Evolutionary conservation across 1,139 yeast species (phyloP).

Genomic region (Saccharomyces hybrid): DNA sequence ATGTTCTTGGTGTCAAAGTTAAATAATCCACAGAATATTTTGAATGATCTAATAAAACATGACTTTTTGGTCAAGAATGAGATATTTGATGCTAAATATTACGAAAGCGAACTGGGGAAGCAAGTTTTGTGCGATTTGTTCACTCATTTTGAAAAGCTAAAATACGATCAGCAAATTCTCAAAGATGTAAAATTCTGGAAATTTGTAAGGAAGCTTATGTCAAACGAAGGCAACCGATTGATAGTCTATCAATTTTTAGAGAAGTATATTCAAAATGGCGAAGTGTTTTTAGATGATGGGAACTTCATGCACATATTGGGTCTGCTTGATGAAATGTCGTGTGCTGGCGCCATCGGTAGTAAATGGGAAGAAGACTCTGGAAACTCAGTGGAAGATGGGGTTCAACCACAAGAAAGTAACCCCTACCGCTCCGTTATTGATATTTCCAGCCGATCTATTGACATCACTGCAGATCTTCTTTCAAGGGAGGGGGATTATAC

Average conservation of each 20-base stretch:
- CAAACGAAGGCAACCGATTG: conserved; percentile 45
- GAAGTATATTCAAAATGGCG: conserved; percentile 36
- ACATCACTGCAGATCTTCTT: conserved; percentile 47
- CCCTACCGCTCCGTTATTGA: conserved; percentile 49
- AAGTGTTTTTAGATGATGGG: conserved; percentile 37
- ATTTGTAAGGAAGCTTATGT: conserved; percentile 48
- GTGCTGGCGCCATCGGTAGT: conserved; percentile 74
- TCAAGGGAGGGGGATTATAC: conserved; percentile 12
- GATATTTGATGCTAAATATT: conserved; percentile 22
- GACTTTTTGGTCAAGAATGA: conserved; percentile 23
- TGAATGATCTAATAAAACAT: conserved; percentile 17
- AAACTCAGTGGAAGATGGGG: conserved; percentile 37
- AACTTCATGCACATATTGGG: conserved; percentile 64
- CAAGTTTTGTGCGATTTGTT: conserved; percentile 50
- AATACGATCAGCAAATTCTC: conserved; percentile 40
- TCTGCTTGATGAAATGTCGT: conserved; percentile 69
- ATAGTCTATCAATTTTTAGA: conserved; percentile 46
- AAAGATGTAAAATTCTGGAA: conserved; percentile 57
- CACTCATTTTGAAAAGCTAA: conserved; percentile 42
- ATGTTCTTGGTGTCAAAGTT: conserved; percentile 28
- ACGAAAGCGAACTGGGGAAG: conserved; percentile 37
- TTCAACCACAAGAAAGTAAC: conserved; percentile 38
- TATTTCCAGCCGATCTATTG: conserved; percentile 55
- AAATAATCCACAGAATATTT: conserved; percentile 8
- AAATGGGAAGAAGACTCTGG: conserved; percentile 63